These are phyloP conservation scores for Phytophthora tentaculata DNA, from an alignment of 352 stramenopile species.

Conservation along the genomic window DNA sequence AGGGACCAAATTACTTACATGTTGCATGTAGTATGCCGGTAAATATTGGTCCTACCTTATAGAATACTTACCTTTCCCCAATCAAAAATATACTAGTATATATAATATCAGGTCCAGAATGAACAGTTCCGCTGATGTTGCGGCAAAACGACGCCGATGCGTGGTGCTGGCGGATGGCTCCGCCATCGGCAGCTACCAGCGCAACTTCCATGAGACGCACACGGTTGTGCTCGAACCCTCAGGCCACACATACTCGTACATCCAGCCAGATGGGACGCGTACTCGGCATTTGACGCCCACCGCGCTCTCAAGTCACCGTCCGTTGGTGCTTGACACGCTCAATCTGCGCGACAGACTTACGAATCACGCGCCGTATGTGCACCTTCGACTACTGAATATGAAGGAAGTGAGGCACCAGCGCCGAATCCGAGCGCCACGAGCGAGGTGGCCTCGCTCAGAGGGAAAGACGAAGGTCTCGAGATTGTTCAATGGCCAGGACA, in stretches of 20 bases:
- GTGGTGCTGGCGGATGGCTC: constrained; percentile 65
- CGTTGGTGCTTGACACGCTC: constrained; percentile 49
- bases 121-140: background rate
- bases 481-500: constrained; percentile 39
- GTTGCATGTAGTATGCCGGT: no score
- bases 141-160: constrained; percentile 38
- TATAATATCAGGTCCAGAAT: no score
- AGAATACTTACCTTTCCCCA: no score
- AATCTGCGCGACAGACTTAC: constrained; percentile 65
- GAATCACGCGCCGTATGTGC: constrained; percentile 49
- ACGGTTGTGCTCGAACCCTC: constrained; percentile 66
- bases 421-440: constrained; percentile 21
- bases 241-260: constrained; percentile 65
- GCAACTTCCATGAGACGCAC: constrained; percentile 57
- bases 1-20: no score
- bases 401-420: constrained; percentile 27
- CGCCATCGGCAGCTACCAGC: constrained; percentile 52
- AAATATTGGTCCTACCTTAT: background rate
- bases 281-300: constrained; percentile 69
- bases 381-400: constrained; percentile 28
- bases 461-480: constrained; percentile 31
- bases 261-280: constrained; percentile 49
- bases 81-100: no score
- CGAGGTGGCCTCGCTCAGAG: constrained; percentile 38
- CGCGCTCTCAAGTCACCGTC: constrained; percentile 50